Conservation (phyloP, 176 grass and related monocot genomes). For the Eragrostis nindensis region DNA sequence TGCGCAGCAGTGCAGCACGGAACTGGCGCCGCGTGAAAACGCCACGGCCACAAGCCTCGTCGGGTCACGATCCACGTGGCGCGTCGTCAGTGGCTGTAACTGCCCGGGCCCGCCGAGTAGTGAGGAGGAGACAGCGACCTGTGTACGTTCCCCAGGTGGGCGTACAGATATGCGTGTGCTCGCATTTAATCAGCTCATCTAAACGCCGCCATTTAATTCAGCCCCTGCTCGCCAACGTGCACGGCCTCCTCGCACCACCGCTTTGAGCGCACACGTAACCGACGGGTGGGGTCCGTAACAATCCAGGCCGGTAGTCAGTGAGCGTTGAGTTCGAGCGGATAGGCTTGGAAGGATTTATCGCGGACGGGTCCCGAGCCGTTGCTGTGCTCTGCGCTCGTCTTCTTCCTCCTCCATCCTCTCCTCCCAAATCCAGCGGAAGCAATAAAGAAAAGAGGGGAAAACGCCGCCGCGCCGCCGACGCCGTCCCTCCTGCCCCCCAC, state of each 20-base stretch:
- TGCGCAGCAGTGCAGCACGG: neutral
- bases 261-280: rapidly evolving
- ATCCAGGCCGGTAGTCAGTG: too few relatives aligned
- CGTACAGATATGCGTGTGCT: rapidly evolving
- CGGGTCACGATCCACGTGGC: rapidly evolving
- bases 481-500: neutral
- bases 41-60: neutral
- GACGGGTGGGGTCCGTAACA: neutral
- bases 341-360: neutral
- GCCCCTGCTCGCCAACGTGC: neutral
- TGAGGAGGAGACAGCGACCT: rapidly evolving
- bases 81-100: rapidly evolving
- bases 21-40: neutral
- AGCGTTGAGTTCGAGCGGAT: neutral
- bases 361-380: slow-evolving; percentile 10
- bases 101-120: rapidly evolving
- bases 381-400: slow-evolving; percentile 24
- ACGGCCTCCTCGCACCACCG: neutral
- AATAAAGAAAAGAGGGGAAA: neutral
- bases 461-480: neutral
- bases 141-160: neutral
- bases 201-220: slow-evolving; percentile 36
- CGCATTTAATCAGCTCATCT: slow-evolving; percentile 24
- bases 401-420: neutral
- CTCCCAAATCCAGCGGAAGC: slow-evolving; percentile 11